Base-by-base conservation (phyloP, 345 rosid genomes). In the Salix arbutifolia region DNA sequence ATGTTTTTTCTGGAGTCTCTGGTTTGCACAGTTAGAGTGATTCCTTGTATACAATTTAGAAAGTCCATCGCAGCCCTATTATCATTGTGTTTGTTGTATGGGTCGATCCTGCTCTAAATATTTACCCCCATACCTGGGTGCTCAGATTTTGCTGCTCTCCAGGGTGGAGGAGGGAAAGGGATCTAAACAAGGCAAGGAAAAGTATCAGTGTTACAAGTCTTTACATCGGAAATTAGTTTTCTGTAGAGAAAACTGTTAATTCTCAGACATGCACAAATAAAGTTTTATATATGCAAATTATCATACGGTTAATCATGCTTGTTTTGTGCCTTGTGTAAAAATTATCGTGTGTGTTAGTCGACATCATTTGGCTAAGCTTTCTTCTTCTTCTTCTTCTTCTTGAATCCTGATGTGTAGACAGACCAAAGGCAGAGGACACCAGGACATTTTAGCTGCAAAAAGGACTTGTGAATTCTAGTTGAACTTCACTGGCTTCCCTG, bases 71-170 rank as follows among this genome's bases (percentile, higher is more conserved):
- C 40, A 65, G 66, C 40, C 72, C 72, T 69, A 17, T 25, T 14
- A 53, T 62, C 42, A 23, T 68, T 18, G 58, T 30, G n/a, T 17
- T 33, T 73, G 73, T 56, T 75, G 13, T 52, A 30, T 44, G 58
- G 58, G 73, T 19, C 16, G 44, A 69, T 75, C 52, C 74, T 73
- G 70, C 48, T 82, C 83, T 82, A 84, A 72, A 82, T 86, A 84
- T 26, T 5, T 35, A 74, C 64, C 38, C 58, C 40, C 62, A 38
- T 73, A 40, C 70, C 33, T 71, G 62, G 52, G 48, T 23, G 72
- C 52, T 37, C 52, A 33, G 61, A 72, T 42, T 69, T 48, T 70
- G 75, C 73, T 73, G 72, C 78, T 76, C 33, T 74, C n/a, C 48
- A 18, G 48, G 60, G 6, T 28, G 65, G 58, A 72, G 76, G 74